phyloP scores from a whole-genome alignment of 2,329 filamentous ascomycete species.

The Pseudocercospora pini-densiflorae region DNA sequence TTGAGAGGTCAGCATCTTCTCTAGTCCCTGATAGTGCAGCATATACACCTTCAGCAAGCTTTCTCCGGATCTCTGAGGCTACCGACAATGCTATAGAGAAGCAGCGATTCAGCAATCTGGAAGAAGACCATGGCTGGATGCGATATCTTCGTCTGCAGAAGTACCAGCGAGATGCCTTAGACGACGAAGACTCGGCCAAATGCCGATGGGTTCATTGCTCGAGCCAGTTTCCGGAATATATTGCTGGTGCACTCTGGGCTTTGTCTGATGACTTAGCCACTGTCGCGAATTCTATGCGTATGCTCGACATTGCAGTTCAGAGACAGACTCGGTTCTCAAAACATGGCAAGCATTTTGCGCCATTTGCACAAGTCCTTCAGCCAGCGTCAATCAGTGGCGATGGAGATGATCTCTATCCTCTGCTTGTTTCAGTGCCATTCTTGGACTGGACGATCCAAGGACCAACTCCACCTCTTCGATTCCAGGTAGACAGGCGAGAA shows the following conservation, averaged over 20 bases:
- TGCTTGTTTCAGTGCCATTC: constrained; percentile 49
- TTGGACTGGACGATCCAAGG: constrained; percentile 49
- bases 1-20: constrained; percentile 41
- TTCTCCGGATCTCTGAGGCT: constrained; percentile 29
- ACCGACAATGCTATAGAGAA: constrained; percentile 44
- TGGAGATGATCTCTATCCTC: constrained; percentile 34
- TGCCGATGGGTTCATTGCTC: constrained; percentile 51
- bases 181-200: constrained; percentile 38
- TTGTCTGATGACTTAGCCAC: constrained; percentile 28
- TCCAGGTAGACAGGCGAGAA: constrained; percentile 49
- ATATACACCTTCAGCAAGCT: constrained; percentile 27
- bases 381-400: constrained; percentile 18
- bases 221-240: constrained; percentile 47
- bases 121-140: constrained; percentile 50
- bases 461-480: constrained; percentile 44
- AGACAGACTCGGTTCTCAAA: constrained; percentile 50
- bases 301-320: constrained; percentile 44
- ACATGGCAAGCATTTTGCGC: constrained; percentile 50
- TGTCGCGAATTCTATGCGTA: constrained; percentile 31
- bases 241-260: constrained; percentile 34
- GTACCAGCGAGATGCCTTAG: constrained; percentile 38
- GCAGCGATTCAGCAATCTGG: constrained; percentile 40
- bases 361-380: constrained; percentile 44
- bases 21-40: constrained; percentile 39
- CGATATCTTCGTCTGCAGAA: constrained; percentile 42